A percentile compares a stretch with the other conserved stretches of the same genome.
phyloP scores from a whole-genome alignment of 257 asterid genomes.

The Plantago major region DNA sequence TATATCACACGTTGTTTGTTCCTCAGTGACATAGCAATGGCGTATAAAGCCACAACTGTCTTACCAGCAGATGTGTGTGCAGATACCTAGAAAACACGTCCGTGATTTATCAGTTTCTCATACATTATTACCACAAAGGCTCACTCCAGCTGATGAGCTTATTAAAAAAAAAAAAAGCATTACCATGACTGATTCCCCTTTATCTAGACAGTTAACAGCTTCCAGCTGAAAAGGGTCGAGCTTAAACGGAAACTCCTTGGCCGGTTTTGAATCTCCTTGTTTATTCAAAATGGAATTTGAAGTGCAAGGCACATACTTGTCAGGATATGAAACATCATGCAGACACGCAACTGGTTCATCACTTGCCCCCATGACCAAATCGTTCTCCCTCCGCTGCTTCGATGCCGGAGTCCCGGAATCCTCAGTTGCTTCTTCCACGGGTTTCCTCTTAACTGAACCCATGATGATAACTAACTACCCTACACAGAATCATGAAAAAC shows the following conservation, averaged over 20 bases:
- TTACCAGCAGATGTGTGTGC: constrained; percentile 98
- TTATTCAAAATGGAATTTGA: constrained; percentile 25
- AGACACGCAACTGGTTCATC: constrained; percentile 74
- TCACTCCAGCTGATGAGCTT: neutral
- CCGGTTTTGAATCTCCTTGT: constrained; percentile 44
- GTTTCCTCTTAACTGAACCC: constrained; percentile 77
- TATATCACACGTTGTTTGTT: constrained; percentile 85
- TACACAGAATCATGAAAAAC: too few relatives aligned
- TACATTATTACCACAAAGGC: neutral
- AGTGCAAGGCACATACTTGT: constrained; percentile 48
- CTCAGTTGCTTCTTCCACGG: constrained; percentile 38
- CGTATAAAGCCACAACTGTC: constrained; percentile 91
- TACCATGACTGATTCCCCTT: constrained; percentile 94
- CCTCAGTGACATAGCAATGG: constrained; percentile 83
- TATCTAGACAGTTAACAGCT: constrained; percentile 75
- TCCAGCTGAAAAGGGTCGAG: constrained; percentile 92
- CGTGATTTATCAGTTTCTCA: constrained; percentile 6
- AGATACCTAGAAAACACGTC: constrained; percentile 51
- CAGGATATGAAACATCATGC: constrained; percentile 85
- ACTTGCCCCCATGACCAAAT: constrained; percentile 12
- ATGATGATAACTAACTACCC: constrained; percentile 36
- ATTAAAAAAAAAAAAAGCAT: neutral
- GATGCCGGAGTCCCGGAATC: constrained; percentile 37
- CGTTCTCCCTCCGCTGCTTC: constrained; percentile 54
- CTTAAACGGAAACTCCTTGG: constrained; percentile 69